Evolutionary conservation across 345 rosid genomes (phyloP), one percentile per base, ranked within the genome.

Genomic region (Moricandia moricandioides): DNA sequence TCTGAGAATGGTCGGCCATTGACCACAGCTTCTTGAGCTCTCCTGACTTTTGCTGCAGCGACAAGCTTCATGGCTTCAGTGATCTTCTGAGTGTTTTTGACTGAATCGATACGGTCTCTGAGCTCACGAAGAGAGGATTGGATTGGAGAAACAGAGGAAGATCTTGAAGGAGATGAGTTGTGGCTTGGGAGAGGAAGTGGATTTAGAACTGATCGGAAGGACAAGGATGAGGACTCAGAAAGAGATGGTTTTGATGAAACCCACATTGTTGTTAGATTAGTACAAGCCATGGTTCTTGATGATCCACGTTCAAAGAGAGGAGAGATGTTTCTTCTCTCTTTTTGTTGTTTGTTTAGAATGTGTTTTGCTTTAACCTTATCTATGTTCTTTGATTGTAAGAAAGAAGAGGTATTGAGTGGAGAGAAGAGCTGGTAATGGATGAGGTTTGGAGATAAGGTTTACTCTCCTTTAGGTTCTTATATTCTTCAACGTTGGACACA

Each of bases 11-110:
- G 97, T 49, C 98, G 49, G 1, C 89, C 93, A 3, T 88, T 94
- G 35, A 94, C 96, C 9, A 94, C 96, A 11, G 98, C 97, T 79
- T 94, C 98, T 64, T 94, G 98, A 21, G 98, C 98, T 81, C 98
- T 86, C 74, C 97, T 83, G 75, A 94, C 98, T 81, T 94, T 94
- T 0, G 98, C 98, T 1, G 98, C 97, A 0, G 98, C 95, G 8
- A 94, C 97, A 7, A 94, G 93, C 83, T 94, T 94, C 98, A 94
- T 94, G 14, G 98, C 97, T 79, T 94, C 96, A 0, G 99, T 94
- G 91, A 94, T 90, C 87, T 90, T 94, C 85, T 94, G 93, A 7
- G 99, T 95, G 86, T 90, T 91, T 80, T 86, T 88, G 43, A 95
- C 97, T 0, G 98, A 91, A 45, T 80, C 89, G 67, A 90, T 90